Conservation (phyloP, 192 early-diverging fungal species). For the Coemansia sp. region DNA sequence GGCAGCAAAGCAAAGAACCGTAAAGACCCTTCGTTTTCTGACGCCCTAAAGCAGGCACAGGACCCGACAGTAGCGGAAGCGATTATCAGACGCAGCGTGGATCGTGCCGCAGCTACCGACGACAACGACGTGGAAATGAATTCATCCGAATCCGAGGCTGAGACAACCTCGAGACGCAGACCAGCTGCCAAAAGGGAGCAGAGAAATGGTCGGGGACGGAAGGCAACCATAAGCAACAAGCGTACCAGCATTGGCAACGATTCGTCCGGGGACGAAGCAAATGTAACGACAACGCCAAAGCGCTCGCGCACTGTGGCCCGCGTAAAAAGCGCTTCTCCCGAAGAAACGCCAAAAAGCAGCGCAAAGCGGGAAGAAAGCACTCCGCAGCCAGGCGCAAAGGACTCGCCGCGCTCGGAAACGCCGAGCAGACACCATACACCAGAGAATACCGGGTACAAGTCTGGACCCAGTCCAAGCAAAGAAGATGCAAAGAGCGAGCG, state of each 20-base stretch:
- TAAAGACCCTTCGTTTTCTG: conserved; percentile 52
- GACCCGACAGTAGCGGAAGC: conserved; percentile 45
- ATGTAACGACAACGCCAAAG: conserved; percentile 34
- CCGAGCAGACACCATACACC: conserved; percentile 28
- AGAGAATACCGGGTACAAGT: conserved; percentile 19
- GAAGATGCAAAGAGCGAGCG: conserved; percentile 33
- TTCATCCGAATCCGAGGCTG: conserved; percentile 24
- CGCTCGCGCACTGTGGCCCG: conserved; percentile 39
- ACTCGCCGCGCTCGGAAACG: conserved; percentile 40
- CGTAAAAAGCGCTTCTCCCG: conserved; percentile 1
- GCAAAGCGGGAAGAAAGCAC: conserved; percentile 32
- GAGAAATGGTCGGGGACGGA: conserved; percentile 22
- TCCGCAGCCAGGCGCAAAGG: conserved; percentile 28
- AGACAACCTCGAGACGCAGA: background rate
- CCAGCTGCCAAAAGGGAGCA: conserved; percentile 12
- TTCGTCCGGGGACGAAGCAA: conserved; percentile 42
- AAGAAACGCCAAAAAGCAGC: conserved; percentile 15
- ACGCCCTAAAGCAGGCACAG: conserved; percentile 56
- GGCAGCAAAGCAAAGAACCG: conserved; percentile 54
- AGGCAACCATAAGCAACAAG: conserved; percentile 26
- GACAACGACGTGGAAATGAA: conserved; percentile 55
- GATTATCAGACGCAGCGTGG: conserved; percentile 47
- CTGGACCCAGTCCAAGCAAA: conserved; percentile 10
- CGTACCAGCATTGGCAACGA: conserved; percentile 38
- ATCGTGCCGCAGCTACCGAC: conserved; percentile 23